Evolutionary conservation across 768 basidiomycete species (phyloP), one percentile per base, ranked within the genome.

Genomic region (Saitozyma podzolica): DNA sequence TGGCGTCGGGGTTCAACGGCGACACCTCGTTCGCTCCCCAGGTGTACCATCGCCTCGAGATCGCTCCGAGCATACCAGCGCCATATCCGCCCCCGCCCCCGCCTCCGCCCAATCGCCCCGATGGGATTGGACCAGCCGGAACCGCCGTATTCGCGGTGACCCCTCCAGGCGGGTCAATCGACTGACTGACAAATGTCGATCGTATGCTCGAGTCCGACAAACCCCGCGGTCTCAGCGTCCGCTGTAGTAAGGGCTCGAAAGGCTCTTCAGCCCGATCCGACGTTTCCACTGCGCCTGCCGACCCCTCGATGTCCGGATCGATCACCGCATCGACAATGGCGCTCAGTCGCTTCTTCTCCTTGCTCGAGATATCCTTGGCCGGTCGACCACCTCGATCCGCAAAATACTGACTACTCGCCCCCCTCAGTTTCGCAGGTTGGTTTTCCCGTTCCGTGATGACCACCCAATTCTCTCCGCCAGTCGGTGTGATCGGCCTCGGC

Each of bases 191-290:
- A 80, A 90, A 95, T 0, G 91, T 91, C 5, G 91, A 89, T 64
- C 87, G 90, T 63, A 97, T 92, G 1, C 91, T 94, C 0, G 92
- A 94, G 76, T 97, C 95, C 1, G 90, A 92, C 54, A 96, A 79
- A 2, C 92, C 92, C 58, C 94, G 85, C 39, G 88, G 84, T 45
- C 86, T 85, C 8, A 87, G 86, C 19, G 86, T 86, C 10, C 76
- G 62, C 53, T 88, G 84, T 29, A 87, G 79, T 14, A 91, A 77
- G 3, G 81, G 76, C 9, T 74, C 70, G 57, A 50, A 70, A 59
- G 45, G 85, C 58, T 65, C 49, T 45, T 58, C 47, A 60, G 43
- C 20, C 52, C 59, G 14, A 16, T 56, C 50, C 19, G 40, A 40
- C 40, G 54, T 59, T 17, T 54, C 48, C 17, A 17, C 54, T 9